Base-by-base conservation (phyloP, 805 yeast species). In the Spencermartinsiella europaea region DNA sequence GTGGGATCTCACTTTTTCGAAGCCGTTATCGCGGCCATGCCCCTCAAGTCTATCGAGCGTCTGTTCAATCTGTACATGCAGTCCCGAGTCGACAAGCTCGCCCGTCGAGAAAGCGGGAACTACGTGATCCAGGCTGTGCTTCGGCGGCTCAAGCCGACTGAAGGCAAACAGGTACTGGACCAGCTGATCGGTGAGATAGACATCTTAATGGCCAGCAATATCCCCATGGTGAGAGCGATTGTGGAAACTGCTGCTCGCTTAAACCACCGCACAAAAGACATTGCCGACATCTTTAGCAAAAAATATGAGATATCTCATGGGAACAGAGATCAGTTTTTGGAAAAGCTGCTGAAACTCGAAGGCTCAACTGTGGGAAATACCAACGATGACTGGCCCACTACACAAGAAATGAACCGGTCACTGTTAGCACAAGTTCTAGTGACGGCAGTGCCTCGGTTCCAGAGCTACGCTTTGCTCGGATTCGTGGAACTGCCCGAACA, bases 1-100 rank as follows among this genome's bases (percentile, higher is more conserved):
- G 87, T 90, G n/a, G 99, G 98, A 0, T 84, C 95, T 1, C 97
- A 89, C 66, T 91, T 93, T 69, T 71, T 91, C 21, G 88, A 93
- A 64, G 75, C 81, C 16, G 75, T 81, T 8, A 71, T 90, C 43
- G 77, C 75, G 40, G 76, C 75, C 48, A 81, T 83, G 51, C 80
- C 93, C 53, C 67, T 76, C 51, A 83, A 79, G 53, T 81, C 79
- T 60, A 76, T 85, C 17, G 85, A 82, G 56, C 75, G 95, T 56
- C 64, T 91, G 40, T 87, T 79, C 68, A 68, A 67, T 35, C 63
- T 76, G 4, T 86, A 89, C 67, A 85, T 90, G 81, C 75, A 75
- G 50, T 85, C 82, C 25, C 73, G 95, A 51, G 68, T 90, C 4
- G 69, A 77, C 46, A 86, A 85, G 59, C 68, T 91, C 35, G 84